Evolutionary conservation across 805 yeast genomes (phyloP).

Genomic region (Tetrapisispora namnaoensis): DNA sequence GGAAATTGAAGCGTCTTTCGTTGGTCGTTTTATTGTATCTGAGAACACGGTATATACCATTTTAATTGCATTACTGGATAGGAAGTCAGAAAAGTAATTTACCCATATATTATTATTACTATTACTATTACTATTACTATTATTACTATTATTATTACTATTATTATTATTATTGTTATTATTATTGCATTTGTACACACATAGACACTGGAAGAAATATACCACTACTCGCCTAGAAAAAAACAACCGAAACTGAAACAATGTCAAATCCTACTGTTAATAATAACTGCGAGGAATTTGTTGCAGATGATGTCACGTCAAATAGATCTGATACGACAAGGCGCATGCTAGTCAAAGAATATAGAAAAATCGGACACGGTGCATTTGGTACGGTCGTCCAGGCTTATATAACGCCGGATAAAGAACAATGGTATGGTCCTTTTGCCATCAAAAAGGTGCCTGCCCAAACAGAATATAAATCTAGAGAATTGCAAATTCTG

Average conservation of each 20-base stretch:
- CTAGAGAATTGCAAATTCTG: slow-evolving; percentile 69
- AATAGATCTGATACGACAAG: slow-evolving; percentile 42
- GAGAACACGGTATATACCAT: too few relatives aligned
- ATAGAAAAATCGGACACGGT: slow-evolving; percentile 72
- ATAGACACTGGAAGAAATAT: background rate
- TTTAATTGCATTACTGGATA: too few relatives aligned
- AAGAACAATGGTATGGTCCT: slow-evolving; percentile 58
- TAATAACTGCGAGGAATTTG: slow-evolving; percentile 30
- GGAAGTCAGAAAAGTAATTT: too few relatives aligned
- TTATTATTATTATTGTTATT: too few relatives aligned
- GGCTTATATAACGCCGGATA: slow-evolving; percentile 43
- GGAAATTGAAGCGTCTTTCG: too few relatives aligned
- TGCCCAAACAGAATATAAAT: slow-evolving; percentile 78
- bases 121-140: too few relatives aligned
- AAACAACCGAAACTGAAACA: background rate
- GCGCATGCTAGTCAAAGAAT: slow-evolving; percentile 62
- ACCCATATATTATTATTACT: too few relatives aligned
- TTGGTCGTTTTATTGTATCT: too few relatives aligned
- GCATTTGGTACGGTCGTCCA: slow-evolving; percentile 81
- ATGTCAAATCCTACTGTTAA: slow-evolving; percentile 2
- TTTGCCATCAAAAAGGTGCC: slow-evolving; percentile 79
- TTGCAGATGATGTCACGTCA: slow-evolving; percentile 53
- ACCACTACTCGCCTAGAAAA: background rate
- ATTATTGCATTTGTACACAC: background rate
- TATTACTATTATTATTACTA: too few relatives aligned